phyloP scores from a whole-genome alignment of 2,329 filamentous ascomycete genomes.

The Hymenoscyphus repandus region DNA sequence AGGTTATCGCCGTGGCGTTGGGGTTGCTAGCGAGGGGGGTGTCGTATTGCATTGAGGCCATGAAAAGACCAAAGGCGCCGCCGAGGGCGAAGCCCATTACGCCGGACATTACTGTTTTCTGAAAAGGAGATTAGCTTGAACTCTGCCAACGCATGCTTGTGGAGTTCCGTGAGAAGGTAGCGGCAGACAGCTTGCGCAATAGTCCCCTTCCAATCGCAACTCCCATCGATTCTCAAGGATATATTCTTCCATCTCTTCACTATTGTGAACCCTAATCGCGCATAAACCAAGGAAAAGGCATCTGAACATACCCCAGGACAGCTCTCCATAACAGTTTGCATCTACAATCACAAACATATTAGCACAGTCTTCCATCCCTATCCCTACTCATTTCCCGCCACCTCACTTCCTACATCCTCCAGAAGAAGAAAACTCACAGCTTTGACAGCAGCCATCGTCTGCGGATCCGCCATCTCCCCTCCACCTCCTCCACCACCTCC shows the following conservation, averaged over 20 bases:
- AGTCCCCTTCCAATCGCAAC: too few relatives aligned
- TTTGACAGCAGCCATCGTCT: slow-evolving; percentile 9
- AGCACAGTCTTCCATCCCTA: background rate
- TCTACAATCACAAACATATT: slow-evolving; percentile 1
- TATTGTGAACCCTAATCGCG: background rate
- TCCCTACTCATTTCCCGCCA: background rate
- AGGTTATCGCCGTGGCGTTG: slow-evolving; percentile 39
- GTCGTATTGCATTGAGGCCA: slow-evolving; percentile 99
- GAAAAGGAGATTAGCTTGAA: background rate
- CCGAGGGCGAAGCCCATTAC: slow-evolving; percentile 93
- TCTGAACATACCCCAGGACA: slow-evolving; percentile 6
- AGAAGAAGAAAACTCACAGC: slow-evolving; percentile 1
- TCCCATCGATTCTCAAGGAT: too few relatives aligned
- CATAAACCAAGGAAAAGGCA: background rate
- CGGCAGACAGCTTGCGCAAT: too few relatives aligned
- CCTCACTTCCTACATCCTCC: background rate
- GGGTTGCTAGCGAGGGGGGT: slow-evolving; percentile 61
- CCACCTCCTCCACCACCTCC: background rate
- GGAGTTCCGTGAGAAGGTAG: background rate
- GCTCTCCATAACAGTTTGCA: slow-evolving; percentile 8
- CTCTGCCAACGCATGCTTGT: too few relatives aligned
- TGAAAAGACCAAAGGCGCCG: slow-evolving; percentile 93
- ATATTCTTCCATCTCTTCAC: background rate
- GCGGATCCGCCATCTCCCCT: background rate
- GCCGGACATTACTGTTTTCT: slow-evolving; percentile 81